Percentiles rank a stretch among this genome's conserved stretches.
phyloP scores from a whole-genome alignment of 2,329 filamentous ascomycete genomes.

The Beauveria australis region DNA sequence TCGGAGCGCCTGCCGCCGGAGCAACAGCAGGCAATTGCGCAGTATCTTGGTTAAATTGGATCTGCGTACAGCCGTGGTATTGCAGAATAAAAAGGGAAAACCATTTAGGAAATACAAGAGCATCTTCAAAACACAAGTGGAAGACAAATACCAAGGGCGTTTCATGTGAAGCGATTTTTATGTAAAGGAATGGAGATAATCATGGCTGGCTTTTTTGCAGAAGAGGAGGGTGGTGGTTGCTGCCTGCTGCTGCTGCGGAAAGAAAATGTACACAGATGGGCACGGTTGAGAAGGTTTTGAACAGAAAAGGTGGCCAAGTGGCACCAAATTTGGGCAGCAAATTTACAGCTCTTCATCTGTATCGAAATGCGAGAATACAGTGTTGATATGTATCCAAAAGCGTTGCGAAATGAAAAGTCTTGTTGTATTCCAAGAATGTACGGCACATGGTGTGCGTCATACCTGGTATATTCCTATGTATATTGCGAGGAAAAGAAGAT shows the following conservation, averaged over 20 bases:
- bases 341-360: neutral
- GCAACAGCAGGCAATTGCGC: slow-evolving; percentile 43
- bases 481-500: neutral
- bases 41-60: slow-evolving; percentile 37
- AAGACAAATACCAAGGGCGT: slow-evolving; percentile 3
- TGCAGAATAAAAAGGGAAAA: slow-evolving; percentile 23
- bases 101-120: neutral
- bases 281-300: neutral
- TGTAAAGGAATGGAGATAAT: neutral
- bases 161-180: slow-evolving; percentile 6
- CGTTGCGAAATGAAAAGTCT: neutral
- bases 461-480: neutral
- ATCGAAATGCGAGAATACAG: too few species aligned
- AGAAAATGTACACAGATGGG: too few species aligned
- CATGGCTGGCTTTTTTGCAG: neutral
- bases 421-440: slow-evolving; percentile 1
- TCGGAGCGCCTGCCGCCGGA: slow-evolving; percentile 60
- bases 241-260: too few species aligned
- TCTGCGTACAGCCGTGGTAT: neutral
- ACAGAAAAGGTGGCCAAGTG: neutral
- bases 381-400: neutral
- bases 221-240: too few species aligned
- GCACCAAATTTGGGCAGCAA: neutral
- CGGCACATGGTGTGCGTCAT: neutral
- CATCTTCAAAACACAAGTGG: neutral